These are phyloP conservation scores for Pulicaria dysenterica DNA, from an alignment of 129 eudicot species.

Conservation along the genomic window DNA sequence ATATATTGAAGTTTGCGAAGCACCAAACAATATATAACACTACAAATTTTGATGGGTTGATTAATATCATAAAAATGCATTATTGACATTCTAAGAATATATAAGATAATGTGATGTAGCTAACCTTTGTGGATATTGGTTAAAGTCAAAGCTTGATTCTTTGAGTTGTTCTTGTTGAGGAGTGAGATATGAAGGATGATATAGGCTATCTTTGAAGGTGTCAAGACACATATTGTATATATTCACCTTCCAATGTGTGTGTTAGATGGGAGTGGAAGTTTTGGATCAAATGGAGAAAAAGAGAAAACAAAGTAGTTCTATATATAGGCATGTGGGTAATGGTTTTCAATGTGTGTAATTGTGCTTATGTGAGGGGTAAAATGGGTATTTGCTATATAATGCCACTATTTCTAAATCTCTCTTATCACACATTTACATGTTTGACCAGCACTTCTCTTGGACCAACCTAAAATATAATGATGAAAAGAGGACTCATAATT, in stretches of 20 bases:
- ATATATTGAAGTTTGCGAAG: not conserved
- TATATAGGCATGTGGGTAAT: conserved; percentile 35
- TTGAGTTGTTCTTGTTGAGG: conserved; percentile 30
- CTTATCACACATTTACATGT: conserved; percentile 47
- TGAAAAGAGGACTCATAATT: conserved; percentile 48
- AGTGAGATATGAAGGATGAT: conserved; percentile 30
- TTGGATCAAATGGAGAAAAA: conserved; percentile 21
- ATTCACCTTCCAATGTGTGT: conserved; percentile 14
- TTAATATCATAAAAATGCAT: too few species aligned
- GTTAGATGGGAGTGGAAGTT: conserved; percentile 19
- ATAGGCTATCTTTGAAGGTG: conserved; percentile 22
- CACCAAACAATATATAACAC: not conserved
- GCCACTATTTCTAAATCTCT: conserved; percentile 32
- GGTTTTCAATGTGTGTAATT: not conserved
- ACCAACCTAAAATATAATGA: conserved; percentile 48
- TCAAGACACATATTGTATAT: conserved; percentile 33
- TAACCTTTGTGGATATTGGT: conserved; percentile 39
- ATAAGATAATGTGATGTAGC: conserved; percentile 18
- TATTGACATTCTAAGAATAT: not conserved
- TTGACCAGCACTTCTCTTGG: conserved; percentile 49
- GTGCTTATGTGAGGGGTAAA: conserved; percentile 31
- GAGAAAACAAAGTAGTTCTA: conserved; percentile 22
- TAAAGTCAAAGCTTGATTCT: conserved; percentile 15
- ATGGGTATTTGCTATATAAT: conserved; percentile 10
- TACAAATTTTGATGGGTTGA: too few species aligned